Evolutionary conservation across 2,329 filamentous ascomycete species (phyloP).

Genomic region (Colletotrichum camelliae): DNA sequence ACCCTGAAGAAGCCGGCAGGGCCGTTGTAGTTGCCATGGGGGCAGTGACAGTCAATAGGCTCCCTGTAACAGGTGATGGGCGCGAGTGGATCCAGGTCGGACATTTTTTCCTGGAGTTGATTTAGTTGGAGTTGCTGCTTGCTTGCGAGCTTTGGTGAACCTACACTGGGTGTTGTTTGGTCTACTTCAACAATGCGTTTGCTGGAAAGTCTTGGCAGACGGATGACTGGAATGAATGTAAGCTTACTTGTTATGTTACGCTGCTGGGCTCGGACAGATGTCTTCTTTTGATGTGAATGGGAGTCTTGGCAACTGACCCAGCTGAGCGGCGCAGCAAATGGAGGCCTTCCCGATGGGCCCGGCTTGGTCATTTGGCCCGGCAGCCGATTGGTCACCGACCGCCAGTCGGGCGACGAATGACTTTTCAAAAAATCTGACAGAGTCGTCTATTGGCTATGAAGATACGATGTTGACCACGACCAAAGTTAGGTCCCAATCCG

Average conservation of each 20-base stretch:
- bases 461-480: neutral
- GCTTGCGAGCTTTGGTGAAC: neutral
- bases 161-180: neutral
- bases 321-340: neutral
- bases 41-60: neutral
- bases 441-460: neutral
- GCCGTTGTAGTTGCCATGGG: neutral
- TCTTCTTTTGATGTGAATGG: neutral
- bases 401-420: neutral
- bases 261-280: neutral
- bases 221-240: neutral
- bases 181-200: accelerated
- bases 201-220: neutral
- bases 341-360: neutral
- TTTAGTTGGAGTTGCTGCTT: neutral
- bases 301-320: neutral
- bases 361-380: neutral
- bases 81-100: neutral
- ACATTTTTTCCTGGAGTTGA: neutral
- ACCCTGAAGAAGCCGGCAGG: neutral
- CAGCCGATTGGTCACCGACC: neutral
- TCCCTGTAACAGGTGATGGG: neutral
- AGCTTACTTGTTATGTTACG: neutral
- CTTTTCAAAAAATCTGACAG: neutral
- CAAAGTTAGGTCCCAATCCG: neutral